phyloP scores from a whole-genome alignment of 495 filamentous ascomycete species.

The Xylaria bambusicola region DNA sequence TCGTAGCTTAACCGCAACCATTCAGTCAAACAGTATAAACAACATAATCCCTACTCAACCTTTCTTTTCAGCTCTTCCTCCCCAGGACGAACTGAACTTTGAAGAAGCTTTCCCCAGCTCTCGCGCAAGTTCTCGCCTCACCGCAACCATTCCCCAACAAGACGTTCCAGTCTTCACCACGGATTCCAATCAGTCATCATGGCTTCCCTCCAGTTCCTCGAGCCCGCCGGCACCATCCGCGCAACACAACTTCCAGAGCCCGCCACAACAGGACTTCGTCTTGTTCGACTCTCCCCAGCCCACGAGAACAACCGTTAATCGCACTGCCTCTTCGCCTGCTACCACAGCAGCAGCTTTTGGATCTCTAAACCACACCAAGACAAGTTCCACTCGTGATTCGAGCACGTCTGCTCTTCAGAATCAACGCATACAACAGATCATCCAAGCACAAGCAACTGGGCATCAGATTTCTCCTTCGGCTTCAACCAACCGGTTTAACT shows the following conservation, averaged over 20 bases:
- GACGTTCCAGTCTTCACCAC: constrained; percentile 62
- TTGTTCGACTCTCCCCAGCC: constrained; percentile 53
- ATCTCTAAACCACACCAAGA: constrained; percentile 29
- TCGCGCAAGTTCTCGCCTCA: constrained; percentile 48
- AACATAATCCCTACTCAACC: constrained; percentile 45
- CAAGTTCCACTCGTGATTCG: constrained; percentile 32
- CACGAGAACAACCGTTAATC: constrained; percentile 52
- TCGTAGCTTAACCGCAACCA: constrained; percentile 40
- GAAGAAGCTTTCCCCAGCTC: constrained; percentile 50
- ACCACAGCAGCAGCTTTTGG: constrained; percentile 43
- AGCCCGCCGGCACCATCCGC: constrained; percentile 61
- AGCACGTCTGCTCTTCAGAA: constrained; percentile 47
- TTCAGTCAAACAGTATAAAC: constrained; percentile 44
- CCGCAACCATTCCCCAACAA: constrained; percentile 54
- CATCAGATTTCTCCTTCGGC: constrained; percentile 58
- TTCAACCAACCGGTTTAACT: constrained; percentile 58
- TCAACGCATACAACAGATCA: constrained; percentile 60
- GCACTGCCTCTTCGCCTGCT: constrained; percentile 43
- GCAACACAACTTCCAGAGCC: constrained; percentile 40
- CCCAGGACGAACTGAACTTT: constrained; percentile 57
- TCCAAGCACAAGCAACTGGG: constrained; percentile 60
- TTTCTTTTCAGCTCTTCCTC: constrained; percentile 51
- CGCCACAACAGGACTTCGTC: constrained; percentile 56
- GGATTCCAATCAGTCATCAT: constrained; percentile 59
- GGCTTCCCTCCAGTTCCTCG: constrained; percentile 60